Evolutionary conservation across 2,329 filamentous ascomycete genomes (phyloP), one percentile per base, ranked within the genome.

Genomic region (Pseudohalonectria lignicola): DNA sequence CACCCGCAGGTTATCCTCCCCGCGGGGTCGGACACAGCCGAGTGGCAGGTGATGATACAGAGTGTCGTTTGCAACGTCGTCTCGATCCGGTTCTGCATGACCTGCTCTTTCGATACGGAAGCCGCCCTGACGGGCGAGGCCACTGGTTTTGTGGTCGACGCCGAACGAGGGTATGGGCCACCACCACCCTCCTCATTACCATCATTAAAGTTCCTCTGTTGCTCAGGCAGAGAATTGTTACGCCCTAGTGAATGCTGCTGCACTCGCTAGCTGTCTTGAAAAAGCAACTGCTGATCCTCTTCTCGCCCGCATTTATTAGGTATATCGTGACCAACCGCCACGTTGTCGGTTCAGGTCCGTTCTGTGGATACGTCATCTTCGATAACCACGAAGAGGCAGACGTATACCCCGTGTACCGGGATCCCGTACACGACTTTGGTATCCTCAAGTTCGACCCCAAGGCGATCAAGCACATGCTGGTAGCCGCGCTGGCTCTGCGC

Each of bases 51-150:
- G 36, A 95, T 88, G 1, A 94, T 96, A 43, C 88, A 95, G 61
- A 82, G 79, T 43, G 92, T 98, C 3, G 88, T 98, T 39, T 80
- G 82, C 56, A 94, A 88, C 49, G 92, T 96, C 15, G 92, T 98
- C 36, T 94, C 90, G n/a, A 96, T 98, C 52, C 84, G 94, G 48
- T 98, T 98, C 66, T 96, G 90, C 57, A 87, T 95, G 69, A 95
- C 92, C 0, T 94, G 86, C 58, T 88, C 90, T 17, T 98, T 98
- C 58, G 92, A 98, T 59, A 96, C 92, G n/a, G 92, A 98, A 51
- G 69, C 86, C 20, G 92, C 92, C 6, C 73, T 94, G 58, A 86
- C 86, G 15, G 95, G 87, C 52, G 92, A 98, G 64, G 92, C 92
- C 4, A 98, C 92, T 1, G 92, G 92, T 7, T 98, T 98, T 55